phyloP scores from a whole-genome alignment of 441 rosid genomes.

The Hura crepitans region DNA sequence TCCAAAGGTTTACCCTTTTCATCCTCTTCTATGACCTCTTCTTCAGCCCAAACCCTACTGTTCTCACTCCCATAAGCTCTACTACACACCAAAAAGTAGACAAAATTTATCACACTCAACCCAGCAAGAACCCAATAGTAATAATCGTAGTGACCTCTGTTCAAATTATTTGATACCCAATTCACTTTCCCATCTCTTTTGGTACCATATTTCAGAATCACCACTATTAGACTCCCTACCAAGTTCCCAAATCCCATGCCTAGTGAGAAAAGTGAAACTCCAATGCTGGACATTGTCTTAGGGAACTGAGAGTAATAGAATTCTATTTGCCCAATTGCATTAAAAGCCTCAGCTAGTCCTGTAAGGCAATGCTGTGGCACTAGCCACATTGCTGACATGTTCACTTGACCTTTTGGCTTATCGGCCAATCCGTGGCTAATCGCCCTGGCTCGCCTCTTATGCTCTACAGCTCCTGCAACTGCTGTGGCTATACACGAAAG shows the following conservation, averaged over 20 bases:
- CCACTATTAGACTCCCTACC: constrained; percentile 37
- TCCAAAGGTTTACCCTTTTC: neutral
- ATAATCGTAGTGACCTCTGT: constrained; percentile 46
- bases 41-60: constrained; percentile 26
- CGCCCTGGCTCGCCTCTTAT: constrained; percentile 30
- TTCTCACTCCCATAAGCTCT: constrained; percentile 39
- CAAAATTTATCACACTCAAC: constrained; percentile 36
- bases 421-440: constrained; percentile 27
- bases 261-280: constrained; percentile 34
- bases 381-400: constrained; percentile 46
- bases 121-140: constrained; percentile 43
- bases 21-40: constrained; percentile 6
- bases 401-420: constrained; percentile 15
- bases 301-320: constrained; percentile 52
- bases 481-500: constrained; percentile 34
- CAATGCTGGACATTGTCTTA: constrained; percentile 46
- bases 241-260: constrained; percentile 40
- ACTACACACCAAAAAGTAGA: constrained; percentile 34
- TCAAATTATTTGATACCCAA: constrained; percentile 44
- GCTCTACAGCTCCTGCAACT: constrained; percentile 38
- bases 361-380: constrained; percentile 38
- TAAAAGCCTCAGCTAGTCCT: constrained; percentile 43
- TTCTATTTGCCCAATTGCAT: constrained; percentile 46
- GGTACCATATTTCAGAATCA: constrained; percentile 23
- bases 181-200: constrained; percentile 25